phyloP scores from a whole-genome alignment of 2,329 filamentous ascomycete species.

The Leptographium flavum region DNA sequence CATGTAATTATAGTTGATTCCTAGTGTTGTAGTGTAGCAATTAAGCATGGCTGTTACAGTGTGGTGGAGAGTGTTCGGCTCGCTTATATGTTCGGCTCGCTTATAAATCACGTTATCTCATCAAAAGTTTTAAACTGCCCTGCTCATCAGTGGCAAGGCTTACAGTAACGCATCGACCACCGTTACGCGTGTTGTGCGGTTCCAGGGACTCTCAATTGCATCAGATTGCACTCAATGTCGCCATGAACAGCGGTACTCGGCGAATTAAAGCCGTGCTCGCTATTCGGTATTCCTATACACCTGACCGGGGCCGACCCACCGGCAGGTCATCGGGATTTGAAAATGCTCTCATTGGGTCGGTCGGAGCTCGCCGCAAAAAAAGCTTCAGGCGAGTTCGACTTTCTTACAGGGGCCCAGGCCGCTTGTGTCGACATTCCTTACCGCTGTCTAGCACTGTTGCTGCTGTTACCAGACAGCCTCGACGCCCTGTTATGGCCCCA shows the following conservation, averaged over 20 bases:
- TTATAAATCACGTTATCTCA: too few relatives aligned
- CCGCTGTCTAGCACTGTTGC: background rate
- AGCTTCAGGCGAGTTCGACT: background rate
- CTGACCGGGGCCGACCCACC: background rate
- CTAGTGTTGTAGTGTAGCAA: too few relatives aligned
- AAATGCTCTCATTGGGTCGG: conserved; percentile 1
- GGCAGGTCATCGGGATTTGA: conserved; percentile 4
- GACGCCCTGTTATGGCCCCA: background rate
- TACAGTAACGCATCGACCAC: too few relatives aligned
- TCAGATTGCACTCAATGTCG: background rate
- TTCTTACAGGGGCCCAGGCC: background rate
- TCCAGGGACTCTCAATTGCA: background rate
- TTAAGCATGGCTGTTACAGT: too few relatives aligned
- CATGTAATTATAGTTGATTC: too few relatives aligned
- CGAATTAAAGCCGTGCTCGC: background rate
- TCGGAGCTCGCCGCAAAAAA: background rate
- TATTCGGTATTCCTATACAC: conserved; percentile 1
- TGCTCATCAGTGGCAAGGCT: too few relatives aligned
- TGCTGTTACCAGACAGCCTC: background rate
- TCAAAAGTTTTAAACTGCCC: too few relatives aligned
- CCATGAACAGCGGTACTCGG: background rate
- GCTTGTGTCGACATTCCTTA: background rate
- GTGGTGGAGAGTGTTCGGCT: too few relatives aligned
- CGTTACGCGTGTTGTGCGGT: too few relatives aligned
- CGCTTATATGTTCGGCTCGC: too few relatives aligned